A percentile compares a stretch with the other conserved stretches of the same genome.
Evolutionary conservation across 805 yeast species (phyloP).

Genomic region (Millerozyma miso): DNA sequence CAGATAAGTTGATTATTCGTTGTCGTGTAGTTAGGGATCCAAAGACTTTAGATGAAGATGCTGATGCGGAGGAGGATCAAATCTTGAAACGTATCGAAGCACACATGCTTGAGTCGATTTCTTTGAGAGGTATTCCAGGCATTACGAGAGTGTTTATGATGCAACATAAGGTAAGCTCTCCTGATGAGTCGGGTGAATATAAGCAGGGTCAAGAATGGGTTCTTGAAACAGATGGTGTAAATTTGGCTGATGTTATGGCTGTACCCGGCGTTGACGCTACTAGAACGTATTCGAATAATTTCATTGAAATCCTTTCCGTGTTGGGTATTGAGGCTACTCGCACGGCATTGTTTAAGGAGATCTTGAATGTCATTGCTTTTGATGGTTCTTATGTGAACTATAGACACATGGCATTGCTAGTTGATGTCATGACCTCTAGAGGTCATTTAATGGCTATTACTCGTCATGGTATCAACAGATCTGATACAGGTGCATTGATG

Average conservation of each 20-base stretch:
- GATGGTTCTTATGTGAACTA: constrained; percentile 99
- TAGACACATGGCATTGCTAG: constrained; percentile 95
- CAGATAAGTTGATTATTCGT: constrained; percentile 93
- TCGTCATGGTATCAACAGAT: constrained; percentile 98
- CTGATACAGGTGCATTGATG: constrained; percentile 99
- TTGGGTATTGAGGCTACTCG: constrained; percentile 98
- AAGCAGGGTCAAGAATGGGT: constrained; percentile 95
- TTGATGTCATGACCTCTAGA: constrained; percentile 97
- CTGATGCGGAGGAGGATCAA: constrained; percentile 95
- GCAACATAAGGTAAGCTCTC: constrained; percentile 70
- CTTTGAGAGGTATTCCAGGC: constrained; percentile 93
- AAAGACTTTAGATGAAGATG: constrained; percentile 86
- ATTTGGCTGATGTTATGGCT: constrained; percentile 88
- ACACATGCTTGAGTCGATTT: constrained; percentile 92
- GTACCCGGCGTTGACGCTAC: constrained; percentile 92
- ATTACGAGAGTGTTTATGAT: constrained; percentile 87
- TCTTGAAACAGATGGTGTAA: constrained; percentile 97
- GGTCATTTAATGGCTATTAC: constrained; percentile 98
- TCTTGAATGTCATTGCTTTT: constrained; percentile 94
- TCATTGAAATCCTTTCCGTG: constrained; percentile 91
- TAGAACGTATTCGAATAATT: constrained; percentile 92
- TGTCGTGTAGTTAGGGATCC: constrained; percentile 98
- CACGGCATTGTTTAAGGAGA: constrained; percentile 88
- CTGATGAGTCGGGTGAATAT: constrained; percentile 82
- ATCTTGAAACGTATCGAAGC: constrained; percentile 91